These are phyloP conservation scores for Hypoxylon sp. DNA, from an alignment of 2,329 filamentous ascomycete species.

Conservation along the genomic window DNA sequence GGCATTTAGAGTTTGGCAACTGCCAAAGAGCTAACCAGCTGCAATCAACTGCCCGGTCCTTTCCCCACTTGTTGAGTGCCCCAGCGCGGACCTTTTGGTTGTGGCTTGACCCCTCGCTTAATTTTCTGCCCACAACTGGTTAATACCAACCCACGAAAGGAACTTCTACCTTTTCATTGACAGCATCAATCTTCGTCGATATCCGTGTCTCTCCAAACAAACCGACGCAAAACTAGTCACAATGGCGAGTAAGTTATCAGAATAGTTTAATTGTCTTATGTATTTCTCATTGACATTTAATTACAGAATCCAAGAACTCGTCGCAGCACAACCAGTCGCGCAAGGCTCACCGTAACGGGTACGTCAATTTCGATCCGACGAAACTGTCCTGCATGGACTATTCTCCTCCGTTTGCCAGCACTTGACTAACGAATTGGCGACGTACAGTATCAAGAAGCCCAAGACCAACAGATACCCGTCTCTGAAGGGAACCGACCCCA, in stretches of 20 bases:
- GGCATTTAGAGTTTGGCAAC: background rate
- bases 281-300: conserved; percentile 49
- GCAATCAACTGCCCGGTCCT: background rate
- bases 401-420: background rate
- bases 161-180: conserved; percentile 45
- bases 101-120: conserved; percentile 52
- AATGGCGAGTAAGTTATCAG: conserved; percentile 76
- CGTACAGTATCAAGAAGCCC: conserved; percentile 97
- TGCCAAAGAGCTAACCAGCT: background rate
- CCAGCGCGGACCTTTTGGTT: conserved; percentile 8
- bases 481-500: conserved; percentile 98
- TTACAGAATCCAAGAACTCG: conserved; percentile 98
- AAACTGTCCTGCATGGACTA: conserved; percentile 32
- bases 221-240: conserved; percentile 59
- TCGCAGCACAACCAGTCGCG: conserved; percentile 98
- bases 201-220: conserved; percentile 47
- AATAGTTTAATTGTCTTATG: background rate
- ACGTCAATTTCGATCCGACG: conserved; percentile 59
- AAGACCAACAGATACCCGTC: conserved; percentile 99
- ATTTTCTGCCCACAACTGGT: conserved; percentile 55
- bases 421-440: conserved; percentile 38
- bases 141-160: conserved; percentile 49
- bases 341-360: conserved; percentile 99
- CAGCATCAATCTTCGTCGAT: conserved; percentile 44
- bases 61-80: background rate